Base-by-base conservation (phyloP, 2,329 filamentous ascomycete species). In the Hypoxylon sp. region DNA sequence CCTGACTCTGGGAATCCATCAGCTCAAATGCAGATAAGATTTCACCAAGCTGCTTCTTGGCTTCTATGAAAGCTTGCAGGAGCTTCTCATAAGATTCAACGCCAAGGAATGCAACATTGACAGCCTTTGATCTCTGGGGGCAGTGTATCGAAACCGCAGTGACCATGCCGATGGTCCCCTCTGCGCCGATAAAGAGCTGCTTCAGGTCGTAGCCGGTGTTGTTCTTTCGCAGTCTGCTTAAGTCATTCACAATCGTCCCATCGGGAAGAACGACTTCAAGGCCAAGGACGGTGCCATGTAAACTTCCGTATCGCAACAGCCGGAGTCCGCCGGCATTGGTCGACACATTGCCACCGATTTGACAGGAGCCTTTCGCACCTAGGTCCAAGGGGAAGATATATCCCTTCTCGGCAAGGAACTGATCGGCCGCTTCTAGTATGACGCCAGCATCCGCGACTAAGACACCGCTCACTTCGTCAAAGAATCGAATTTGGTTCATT, bases 11-110 rank as follows among this genome's bases (percentile, higher is more conserved):
- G 16, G 87, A 88, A 73, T 99, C 96, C 95, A 99, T 99, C 69
- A 99, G 85, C 82, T 99, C 96, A 77, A 99, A 99, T 0, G 96
- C 96, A 2, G 95, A 98, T 3, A 99, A 86, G 73, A 99, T 98
- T 81, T 99, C 96, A 0, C 91, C 93, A 0, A 99, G 88, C 77
- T 97, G 92, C 39, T 85, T 84, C 83, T 97, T 98, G 57, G 96
- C 95, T 78, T 95, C 92, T 47, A 88, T 86, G 84, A 96, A 99
- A 1, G 95, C 93, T 72, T 87, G 81, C 76, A 96, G 93, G 11
- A 93, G 93, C 77, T 97, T 90, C 50, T 97, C 94, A 78, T 92
- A 99, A 41, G 91, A 96, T 73, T 95, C 89, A 25, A 98, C 84
- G 29, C 94, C 95, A 71, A 99, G 94, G 79, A 97, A 96, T 23